phyloP scores from a whole-genome alignment of 805 yeast species.

The Ogataea nitratoaversa region DNA sequence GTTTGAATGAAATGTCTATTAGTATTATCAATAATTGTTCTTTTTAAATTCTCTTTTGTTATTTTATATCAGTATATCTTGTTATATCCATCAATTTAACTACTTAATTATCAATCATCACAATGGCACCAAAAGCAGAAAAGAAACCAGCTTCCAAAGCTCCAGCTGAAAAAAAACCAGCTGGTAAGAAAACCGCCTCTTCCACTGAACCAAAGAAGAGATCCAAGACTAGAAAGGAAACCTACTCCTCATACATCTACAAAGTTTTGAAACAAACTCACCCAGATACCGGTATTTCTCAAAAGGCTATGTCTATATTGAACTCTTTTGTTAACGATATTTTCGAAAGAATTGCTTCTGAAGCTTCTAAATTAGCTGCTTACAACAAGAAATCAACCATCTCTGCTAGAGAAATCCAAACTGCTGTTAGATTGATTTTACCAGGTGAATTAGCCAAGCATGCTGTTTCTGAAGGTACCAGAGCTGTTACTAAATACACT shows the following conservation, averaged over 20 bases:
- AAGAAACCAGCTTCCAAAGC: conserved; percentile 87
- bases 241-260: conserved; percentile 97
- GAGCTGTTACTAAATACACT: conserved; percentile 95
- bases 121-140: conserved; percentile 64
- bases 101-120: conserved; percentile 13
- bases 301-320: conserved; percentile 97
- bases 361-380: conserved; percentile 97
- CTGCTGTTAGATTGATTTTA: conserved; percentile 93
- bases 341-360: conserved; percentile 96
- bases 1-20: too few species aligned
- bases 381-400: conserved; percentile 98
- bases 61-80: too few species aligned
- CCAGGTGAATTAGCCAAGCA: conserved; percentile 98
- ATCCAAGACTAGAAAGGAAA: conserved; percentile 94
- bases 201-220: conserved; percentile 84
- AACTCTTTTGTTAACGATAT: conserved; percentile 97
- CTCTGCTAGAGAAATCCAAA: conserved; percentile 96
- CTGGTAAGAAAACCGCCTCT: conserved; percentile 87
- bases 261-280: conserved; percentile 98
- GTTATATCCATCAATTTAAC: background rate
- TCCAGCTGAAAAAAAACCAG: conserved; percentile 93
- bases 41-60: too few species aligned
- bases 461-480: conserved; percentile 97
- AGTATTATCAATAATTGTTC: too few species aligned
- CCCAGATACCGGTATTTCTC: conserved; percentile 99